Percentiles rank a stretch among this genome's conserved stretches.
phyloP scores from a whole-genome alignment of 2,329 filamentous ascomycete species.

The Fusarium secorum region DNA sequence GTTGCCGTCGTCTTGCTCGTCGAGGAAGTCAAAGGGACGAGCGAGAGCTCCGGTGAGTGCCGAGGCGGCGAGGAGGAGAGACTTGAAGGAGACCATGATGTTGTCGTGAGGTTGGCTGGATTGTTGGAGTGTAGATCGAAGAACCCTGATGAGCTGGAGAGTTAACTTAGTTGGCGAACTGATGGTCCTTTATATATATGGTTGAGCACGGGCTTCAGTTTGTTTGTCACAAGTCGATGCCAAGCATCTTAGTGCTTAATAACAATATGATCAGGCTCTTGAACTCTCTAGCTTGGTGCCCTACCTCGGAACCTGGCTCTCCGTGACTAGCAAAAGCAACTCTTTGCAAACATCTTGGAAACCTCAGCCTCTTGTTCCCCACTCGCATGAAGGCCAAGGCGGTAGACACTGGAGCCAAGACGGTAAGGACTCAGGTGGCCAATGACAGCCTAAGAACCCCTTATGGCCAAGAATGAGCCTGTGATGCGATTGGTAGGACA shows the following conservation, averaged over 20 bases:
- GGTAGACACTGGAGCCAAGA: constrained; percentile 4
- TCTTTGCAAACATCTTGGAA: not conserved
- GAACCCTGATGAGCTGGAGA: not conserved
- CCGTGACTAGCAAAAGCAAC: not conserved
- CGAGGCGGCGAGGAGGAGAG: constrained; percentile 6
- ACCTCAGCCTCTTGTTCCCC: not conserved
- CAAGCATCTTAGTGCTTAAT: not conserved
- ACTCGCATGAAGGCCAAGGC: not conserved
- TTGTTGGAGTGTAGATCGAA: not conserved
- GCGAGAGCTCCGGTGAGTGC: constrained; percentile 10
- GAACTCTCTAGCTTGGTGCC: not conserved
- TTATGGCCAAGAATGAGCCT: not conserved
- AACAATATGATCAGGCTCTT: not conserved
- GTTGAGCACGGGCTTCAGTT: not conserved
- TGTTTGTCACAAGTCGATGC: not conserved
- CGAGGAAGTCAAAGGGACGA: constrained; percentile 16
- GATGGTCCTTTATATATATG: not conserved
- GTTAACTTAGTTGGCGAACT: not conserved
- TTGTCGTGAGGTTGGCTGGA: fast-evolving
- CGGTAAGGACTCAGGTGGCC: not conserved
- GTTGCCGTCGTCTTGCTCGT: constrained; percentile 12
- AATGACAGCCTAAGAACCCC: too few species aligned
- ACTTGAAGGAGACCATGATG: constrained; percentile 13
- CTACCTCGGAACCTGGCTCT: not conserved
- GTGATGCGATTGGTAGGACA: not conserved